These are phyloP conservation scores for Ophioceras dolichostomum DNA, from an alignment of 2,329 filamentous ascomycete species.

Conservation along the genomic window DNA sequence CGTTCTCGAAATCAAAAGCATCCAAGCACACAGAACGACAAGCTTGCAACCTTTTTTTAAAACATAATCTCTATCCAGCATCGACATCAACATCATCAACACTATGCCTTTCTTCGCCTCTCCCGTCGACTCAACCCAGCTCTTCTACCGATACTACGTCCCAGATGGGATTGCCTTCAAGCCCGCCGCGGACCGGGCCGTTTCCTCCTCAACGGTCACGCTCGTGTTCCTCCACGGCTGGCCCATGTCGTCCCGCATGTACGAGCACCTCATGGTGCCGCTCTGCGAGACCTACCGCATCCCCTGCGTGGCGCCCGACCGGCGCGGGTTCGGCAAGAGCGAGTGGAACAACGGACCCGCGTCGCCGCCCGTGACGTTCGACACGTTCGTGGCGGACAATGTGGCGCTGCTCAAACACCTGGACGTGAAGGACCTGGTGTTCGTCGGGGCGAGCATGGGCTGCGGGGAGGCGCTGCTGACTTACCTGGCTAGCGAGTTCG, in stretches of 20 bases:
- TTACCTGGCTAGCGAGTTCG: background rate
- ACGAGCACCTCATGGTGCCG: constrained; percentile 9
- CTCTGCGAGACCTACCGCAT: constrained; percentile 8
- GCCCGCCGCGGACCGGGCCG: background rate
- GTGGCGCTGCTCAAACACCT: constrained; percentile 6
- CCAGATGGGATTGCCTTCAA: constrained; percentile 3
- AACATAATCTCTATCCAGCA: no score
- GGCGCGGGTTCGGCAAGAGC: background rate
- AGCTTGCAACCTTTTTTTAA: no score
- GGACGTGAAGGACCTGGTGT: constrained; percentile 5
- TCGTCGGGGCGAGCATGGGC: constrained; percentile 9
- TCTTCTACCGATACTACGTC: constrained; percentile 10
- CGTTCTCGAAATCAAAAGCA: no score
- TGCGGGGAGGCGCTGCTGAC: constrained; percentile 5
- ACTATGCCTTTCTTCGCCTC: constrained; percentile 7
- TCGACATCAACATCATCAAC: no score
- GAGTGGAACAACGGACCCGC: background rate
- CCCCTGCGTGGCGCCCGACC: constrained; percentile 1
- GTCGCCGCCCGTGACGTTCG: constrained; percentile 5
- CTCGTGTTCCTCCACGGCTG: constrained; percentile 11
- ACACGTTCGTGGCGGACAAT: constrained; percentile 7
- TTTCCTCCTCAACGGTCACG: constrained; percentile 3
- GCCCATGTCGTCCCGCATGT: constrained; percentile 12
- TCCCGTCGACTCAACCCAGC: constrained; percentile 5
- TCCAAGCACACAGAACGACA: no score